Conservation (phyloP, 768 basidiomycete species). For the Rhodosporidiobolus sp. region DNA sequence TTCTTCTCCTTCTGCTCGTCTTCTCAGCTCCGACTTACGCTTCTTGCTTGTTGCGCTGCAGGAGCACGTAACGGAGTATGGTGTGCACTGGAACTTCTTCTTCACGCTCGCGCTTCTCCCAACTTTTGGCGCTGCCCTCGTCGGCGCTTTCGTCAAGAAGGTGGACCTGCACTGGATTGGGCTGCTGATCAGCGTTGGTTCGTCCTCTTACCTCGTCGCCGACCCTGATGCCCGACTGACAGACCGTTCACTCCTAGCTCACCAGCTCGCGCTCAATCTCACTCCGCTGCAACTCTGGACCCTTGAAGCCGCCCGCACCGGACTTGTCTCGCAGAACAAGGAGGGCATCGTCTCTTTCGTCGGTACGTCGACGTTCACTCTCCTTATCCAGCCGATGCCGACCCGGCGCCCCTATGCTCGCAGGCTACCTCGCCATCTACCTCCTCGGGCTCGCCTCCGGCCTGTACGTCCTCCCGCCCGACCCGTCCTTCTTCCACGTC, state of each 20-base stretch:
- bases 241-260: constrained; percentile 54
- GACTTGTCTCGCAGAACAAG: constrained; percentile 75
- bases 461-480: constrained; percentile 70
- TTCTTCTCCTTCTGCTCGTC: background rate
- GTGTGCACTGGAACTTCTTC: constrained; percentile 98
- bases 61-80: constrained; percentile 97
- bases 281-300: constrained; percentile 63
- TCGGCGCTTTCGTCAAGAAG: background rate
- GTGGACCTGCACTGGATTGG: constrained; percentile 21
- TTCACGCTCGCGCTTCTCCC: constrained; percentile 82
- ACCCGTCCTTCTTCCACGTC: constrained; percentile 35
- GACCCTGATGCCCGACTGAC: no score
- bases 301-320: constrained; percentile 62
- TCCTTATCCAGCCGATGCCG: background rate
- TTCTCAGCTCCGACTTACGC: background rate
- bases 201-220: background rate
- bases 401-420: background rate
- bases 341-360: constrained; percentile 81
- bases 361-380: constrained; percentile 54
- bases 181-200: constrained; percentile 22
- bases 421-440: constrained; percentile 87
- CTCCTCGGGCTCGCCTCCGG: constrained; percentile 79
- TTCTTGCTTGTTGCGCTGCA: constrained; percentile 40
- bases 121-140: constrained; percentile 27
- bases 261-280: constrained; percentile 64